Conservation (phyloP, 2,329 filamentous ascomycete species). For the Trichoderma breve region DNA sequence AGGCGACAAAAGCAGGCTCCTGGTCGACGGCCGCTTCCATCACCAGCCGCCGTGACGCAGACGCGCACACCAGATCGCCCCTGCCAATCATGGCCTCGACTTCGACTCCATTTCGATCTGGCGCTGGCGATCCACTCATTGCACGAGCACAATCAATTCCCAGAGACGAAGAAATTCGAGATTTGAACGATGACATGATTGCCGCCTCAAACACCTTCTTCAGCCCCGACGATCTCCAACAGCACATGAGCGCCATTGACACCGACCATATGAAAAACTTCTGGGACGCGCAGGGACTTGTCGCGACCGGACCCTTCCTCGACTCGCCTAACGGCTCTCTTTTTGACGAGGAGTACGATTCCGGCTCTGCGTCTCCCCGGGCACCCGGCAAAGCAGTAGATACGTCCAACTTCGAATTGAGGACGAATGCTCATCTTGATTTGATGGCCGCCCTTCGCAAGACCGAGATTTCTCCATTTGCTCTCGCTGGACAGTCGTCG, state of each 20-base stretch:
- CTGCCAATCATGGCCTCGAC: constrained; percentile 38
- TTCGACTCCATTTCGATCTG: constrained; percentile 30
- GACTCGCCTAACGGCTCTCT: constrained; percentile 44
- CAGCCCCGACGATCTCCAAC: constrained; percentile 39
- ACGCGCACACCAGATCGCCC: constrained; percentile 20
- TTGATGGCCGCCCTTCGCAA: neutral
- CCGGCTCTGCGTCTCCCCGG: constrained; percentile 46
- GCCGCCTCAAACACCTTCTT: constrained; percentile 35
- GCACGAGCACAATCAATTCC: constrained; percentile 37
- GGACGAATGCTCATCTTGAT: neutral
- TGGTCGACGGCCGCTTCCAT: neutral
- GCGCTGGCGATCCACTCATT: constrained; percentile 40
- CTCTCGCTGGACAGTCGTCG: constrained; percentile 23
- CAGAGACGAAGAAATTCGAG: constrained; percentile 38
- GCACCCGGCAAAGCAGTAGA: constrained; percentile 43
- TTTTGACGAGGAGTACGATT: constrained; percentile 53
- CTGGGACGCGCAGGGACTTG: constrained; percentile 35
- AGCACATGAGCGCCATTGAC: constrained; percentile 33
- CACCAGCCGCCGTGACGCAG: constrained; percentile 20
- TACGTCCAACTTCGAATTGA: constrained; percentile 37
- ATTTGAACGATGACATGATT: constrained; percentile 40
- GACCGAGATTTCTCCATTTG: constrained; percentile 34
- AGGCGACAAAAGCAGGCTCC: neutral
- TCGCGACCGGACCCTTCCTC: constrained; percentile 39
- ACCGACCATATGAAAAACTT: constrained; percentile 33